These are phyloP conservation scores for Nymphaea thermarum DNA, from an alignment of 164 flowering plant species.

Conservation along the genomic window DNA sequence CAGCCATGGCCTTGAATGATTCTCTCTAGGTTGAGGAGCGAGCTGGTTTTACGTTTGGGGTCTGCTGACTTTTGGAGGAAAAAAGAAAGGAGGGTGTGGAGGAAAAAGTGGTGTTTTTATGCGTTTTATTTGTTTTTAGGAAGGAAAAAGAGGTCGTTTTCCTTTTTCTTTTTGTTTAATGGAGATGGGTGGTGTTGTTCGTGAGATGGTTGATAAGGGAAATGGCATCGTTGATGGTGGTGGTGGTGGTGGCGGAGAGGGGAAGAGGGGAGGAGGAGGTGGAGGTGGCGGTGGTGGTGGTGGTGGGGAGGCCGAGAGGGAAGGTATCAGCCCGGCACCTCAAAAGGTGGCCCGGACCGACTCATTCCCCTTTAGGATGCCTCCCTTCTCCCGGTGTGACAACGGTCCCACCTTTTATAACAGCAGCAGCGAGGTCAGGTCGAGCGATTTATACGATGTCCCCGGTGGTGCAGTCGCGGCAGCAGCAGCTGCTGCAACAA, in stretches of 20 bases:
- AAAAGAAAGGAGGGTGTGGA: slow-evolving; percentile 6
- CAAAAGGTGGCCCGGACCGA: slow-evolving; percentile 25
- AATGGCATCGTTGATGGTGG: not conserved
- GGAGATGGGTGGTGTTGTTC: slow-evolving; percentile 5
- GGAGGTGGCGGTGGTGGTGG: not conserved
- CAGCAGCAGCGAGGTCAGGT: slow-evolving; percentile 12
- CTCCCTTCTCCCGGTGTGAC: slow-evolving; percentile 5
- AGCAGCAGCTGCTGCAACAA: slow-evolving; percentile 8
- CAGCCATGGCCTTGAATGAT: not conserved
- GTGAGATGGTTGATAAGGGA: slow-evolving; percentile 5
- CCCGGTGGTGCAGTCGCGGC: slow-evolving; percentile 15
- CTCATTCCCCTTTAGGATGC: slow-evolving; percentile 19
- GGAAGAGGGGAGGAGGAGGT: slow-evolving; percentile 1
- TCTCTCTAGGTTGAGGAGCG: not conserved
- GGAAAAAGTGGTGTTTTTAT: not conserved
- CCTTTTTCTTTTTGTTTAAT: no score
- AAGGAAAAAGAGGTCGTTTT: not conserved
- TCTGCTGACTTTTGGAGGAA: not conserved
- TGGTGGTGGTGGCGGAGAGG: not conserved
- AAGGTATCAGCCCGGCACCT: slow-evolving; percentile 10
- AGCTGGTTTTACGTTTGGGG: not conserved
- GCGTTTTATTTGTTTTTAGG: not conserved
- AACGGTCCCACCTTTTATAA: slow-evolving; percentile 22
- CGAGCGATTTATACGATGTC: slow-evolving; percentile 12
- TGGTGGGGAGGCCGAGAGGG: slow-evolving; percentile 8